These are phyloP conservation scores for Pichia thaimueangensis DNA, from an alignment of 805 yeast species.

Conservation along the genomic window DNA sequence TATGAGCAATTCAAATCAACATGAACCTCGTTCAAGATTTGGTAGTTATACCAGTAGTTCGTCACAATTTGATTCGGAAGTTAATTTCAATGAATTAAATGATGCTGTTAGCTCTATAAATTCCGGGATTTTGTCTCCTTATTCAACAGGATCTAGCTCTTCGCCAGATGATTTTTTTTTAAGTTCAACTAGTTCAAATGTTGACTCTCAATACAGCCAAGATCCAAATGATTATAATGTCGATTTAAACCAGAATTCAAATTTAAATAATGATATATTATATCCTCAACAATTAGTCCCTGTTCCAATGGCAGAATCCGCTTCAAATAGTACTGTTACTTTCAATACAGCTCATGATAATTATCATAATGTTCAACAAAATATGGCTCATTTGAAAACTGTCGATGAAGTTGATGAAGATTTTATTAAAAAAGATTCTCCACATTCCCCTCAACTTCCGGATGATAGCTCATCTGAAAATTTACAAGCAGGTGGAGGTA, in stretches of 20 bases:
- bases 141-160: constrained; percentile 33
- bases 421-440: constrained; percentile 6
- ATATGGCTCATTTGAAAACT: constrained; percentile 9
- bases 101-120: constrained; percentile 27
- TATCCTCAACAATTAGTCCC: constrained; percentile 15
- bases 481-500: constrained; percentile 3
- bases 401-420: constrained; percentile 16
- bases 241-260: constrained; percentile 5
- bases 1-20: background rate
- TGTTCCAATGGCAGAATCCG: constrained; percentile 27
- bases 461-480: background rate
- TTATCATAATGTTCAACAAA: constrained; percentile 7
- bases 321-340: constrained; percentile 26
- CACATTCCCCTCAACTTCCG: too few relatives aligned
- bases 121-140: constrained; percentile 30
- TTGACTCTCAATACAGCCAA: constrained; percentile 15
- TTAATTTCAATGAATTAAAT: constrained; percentile 27
- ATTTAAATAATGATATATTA: constrained; percentile 11
- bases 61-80: constrained; percentile 22
- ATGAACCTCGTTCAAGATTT: constrained; percentile 13
- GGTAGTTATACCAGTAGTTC: constrained; percentile 17
- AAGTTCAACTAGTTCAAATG: constrained; percentile 14
- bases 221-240: constrained; percentile 12
- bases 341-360: constrained; percentile 18
- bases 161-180: constrained; percentile 33